phyloP scores from a whole-genome alignment of 257 asterid genomes.

The Petrea volubilis region DNA sequence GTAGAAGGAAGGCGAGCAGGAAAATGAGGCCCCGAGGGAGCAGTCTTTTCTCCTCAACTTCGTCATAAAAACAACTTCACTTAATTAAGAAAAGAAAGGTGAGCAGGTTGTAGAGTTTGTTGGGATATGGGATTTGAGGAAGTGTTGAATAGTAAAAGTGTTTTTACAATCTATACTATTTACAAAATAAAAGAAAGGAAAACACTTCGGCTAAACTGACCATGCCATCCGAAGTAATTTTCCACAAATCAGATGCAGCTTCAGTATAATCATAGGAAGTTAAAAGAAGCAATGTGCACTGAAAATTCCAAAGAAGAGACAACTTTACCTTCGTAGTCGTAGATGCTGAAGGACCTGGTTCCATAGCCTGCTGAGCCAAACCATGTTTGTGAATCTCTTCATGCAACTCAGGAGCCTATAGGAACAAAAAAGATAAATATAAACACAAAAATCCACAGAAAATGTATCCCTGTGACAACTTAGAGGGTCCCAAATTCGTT shows the following conservation, averaged over 20 bases:
- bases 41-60: background rate
- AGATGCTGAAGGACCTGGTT: constrained; percentile 71
- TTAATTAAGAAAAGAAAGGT: background rate
- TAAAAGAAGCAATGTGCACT: background rate
- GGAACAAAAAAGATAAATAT: constrained; percentile 12
- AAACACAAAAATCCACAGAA: background rate
- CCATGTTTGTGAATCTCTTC: constrained; percentile 83
- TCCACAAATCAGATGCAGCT: constrained; percentile 1
- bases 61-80: background rate
- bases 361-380: constrained; percentile 73
- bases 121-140: background rate
- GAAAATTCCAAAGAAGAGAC: background rate
- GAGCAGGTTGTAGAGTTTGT: background rate
- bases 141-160: background rate
- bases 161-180: background rate
- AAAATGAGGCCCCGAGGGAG: background rate
- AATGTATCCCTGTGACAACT: background rate
- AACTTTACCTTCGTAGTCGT: constrained; percentile 64
- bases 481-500: background rate
- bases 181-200: background rate
- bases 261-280: background rate
- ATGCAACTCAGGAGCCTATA: constrained; percentile 86
- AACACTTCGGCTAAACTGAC: background rate
- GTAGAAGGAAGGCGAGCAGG: background rate
- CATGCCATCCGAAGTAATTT: background rate